Evolutionary conservation across 805 yeast genomes (phyloP).

Genomic region (Grigorovia humatica): DNA sequence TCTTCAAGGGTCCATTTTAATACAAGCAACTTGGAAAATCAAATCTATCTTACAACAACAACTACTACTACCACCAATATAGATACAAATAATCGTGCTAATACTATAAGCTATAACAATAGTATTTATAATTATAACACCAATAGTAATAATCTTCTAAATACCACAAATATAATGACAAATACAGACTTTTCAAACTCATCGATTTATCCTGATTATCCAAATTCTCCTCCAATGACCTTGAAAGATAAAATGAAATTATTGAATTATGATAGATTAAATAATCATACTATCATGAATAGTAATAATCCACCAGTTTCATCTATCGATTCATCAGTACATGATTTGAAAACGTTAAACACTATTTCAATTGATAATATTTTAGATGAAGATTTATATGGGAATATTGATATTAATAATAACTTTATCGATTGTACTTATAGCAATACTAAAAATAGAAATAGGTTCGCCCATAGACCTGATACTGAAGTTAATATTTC

Average conservation of each 20-base stretch:
- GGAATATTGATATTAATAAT: background rate
- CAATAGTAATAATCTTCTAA: constrained; percentile 1
- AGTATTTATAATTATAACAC: no score
- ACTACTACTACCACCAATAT: background rate
- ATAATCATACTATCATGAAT: background rate
- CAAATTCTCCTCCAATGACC: constrained; percentile 33
- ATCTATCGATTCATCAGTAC: background rate
- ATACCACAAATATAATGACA: constrained; percentile 1
- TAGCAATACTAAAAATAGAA: background rate
- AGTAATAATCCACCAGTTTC: background rate
- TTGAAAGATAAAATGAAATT: constrained; percentile 36
- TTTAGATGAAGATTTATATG: background rate
- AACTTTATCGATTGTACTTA: background rate
- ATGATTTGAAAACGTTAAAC: constrained; percentile 4
- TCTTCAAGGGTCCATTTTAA: background rate
- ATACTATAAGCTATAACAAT: no score
- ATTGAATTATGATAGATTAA: constrained; percentile 26
- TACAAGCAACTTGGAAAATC: background rate
- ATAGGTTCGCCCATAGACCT: background rate
- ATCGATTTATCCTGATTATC: constrained; percentile 15
- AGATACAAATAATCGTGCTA: background rate
- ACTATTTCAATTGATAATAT: constrained; percentile 3
- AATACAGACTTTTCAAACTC: background rate
- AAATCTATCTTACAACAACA: background rate
- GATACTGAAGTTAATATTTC: background rate